Evolutionary conservation across 345 rosid species (phyloP), one percentile per base, ranked within the genome.

Genomic region (Murraya paniculata): DNA sequence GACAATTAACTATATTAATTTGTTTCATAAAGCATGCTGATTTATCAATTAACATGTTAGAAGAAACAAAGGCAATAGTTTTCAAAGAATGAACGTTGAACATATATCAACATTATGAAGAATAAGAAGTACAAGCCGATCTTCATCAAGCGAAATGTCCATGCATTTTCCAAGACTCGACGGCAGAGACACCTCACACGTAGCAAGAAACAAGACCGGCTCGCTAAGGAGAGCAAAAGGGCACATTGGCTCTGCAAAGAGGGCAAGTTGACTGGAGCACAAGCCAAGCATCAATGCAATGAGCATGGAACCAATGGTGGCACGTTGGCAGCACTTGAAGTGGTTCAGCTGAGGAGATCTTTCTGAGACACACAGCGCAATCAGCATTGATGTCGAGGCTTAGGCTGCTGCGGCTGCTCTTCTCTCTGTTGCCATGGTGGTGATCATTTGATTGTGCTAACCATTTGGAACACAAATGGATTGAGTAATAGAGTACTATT

Each of bases 281-380:
- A 30, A 85, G 77, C 87, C 83, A 77, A 9, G 77, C 70, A 45
- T 79, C 79, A 64, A 85, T 82, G 74, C 83, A 84, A 2, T 31
- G 33, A 30, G 19, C 79, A 24, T 84, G 87, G 70, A 84, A 84
- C 19, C 76, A 55, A 33, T 84, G 87, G 31, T 67, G 62, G n/a
- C 87, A 84, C 16, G 24, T 35, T 6, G 79, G 81, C 5, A 77
- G 67, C 30, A 35, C 53, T 62, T 71, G 71, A 4, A 73, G 28
- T 10, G 68, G 70, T 31, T 77, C 79, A 9, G 57, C 81, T 14
- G 11, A n/a, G 4, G 50, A 77, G 14, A 84, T 60, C 66, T 77
- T 24, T 33, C 60, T 45, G 5, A 84, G 70, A 59, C 87, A 84
- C 25, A 84, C 77, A 5, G 59, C 71, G 41, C 78, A 78, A 18